Conservation (phyloP, 306 rosid species). For the Rosa persica region DNA sequence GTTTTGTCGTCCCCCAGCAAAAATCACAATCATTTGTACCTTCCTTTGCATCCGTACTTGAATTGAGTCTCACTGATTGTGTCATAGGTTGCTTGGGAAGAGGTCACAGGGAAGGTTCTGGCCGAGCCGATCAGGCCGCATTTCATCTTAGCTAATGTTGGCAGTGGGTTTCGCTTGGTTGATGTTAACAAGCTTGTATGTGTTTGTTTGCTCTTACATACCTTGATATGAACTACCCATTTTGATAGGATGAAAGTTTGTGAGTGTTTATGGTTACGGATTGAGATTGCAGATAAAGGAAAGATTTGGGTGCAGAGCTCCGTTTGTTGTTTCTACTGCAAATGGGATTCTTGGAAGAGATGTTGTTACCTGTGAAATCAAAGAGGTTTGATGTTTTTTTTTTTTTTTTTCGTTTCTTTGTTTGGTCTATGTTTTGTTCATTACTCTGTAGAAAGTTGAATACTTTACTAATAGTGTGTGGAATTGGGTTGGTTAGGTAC, state of each 20-base stretch:
- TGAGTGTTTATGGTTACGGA: no score
- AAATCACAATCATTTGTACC: background rate
- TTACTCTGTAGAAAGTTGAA: background rate
- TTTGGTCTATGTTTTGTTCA: background rate
- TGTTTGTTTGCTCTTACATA: background rate
- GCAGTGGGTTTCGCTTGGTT: slow-evolving; percentile 40
- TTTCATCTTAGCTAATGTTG: slow-evolving; percentile 59
- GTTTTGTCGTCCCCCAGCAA: background rate
- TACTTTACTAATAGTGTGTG: background rate
- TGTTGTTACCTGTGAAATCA: slow-evolving; percentile 49
- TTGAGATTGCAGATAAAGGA: slow-evolving; percentile 36
- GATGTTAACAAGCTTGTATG: slow-evolving; percentile 49
- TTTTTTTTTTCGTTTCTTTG: background rate
- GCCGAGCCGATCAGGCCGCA: slow-evolving; percentile 73
- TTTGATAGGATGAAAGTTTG: background rate
- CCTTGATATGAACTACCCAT: no score
- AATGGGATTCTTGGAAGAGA: slow-evolving; percentile 70
- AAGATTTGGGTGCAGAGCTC: slow-evolving; percentile 46
- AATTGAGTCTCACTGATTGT: background rate
- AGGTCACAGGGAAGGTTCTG: slow-evolving; percentile 55
- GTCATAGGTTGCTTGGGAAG: slow-evolving; percentile 53
- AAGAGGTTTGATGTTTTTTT: slow-evolving; percentile 47
- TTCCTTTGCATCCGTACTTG: background rate
- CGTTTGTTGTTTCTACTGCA: slow-evolving; percentile 47
- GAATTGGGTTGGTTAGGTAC: slow-evolving; percentile 32